Evolutionary conservation across 176 grass and related monocot genomes (phyloP).

Genomic region (Tillandsia leiboldiana): DNA sequence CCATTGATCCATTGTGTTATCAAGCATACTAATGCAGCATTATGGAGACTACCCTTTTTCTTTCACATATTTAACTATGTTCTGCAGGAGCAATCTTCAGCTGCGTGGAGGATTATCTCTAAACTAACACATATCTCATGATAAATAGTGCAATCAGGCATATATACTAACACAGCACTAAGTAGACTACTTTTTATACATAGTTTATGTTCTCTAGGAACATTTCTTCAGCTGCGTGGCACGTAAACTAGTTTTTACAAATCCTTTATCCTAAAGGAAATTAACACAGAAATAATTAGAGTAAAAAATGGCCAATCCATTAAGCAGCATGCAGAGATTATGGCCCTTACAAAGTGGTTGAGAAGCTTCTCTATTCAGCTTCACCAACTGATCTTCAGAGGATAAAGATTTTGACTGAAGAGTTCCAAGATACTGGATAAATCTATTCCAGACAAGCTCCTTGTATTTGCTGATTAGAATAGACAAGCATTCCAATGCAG

Average conservation of each 20-base stretch:
- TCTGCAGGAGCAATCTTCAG: too few species aligned
- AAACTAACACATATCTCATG: too few species aligned
- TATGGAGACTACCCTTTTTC: too few species aligned
- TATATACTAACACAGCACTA: too few species aligned
- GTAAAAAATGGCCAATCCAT: not conserved
- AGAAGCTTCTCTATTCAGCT: constrained; percentile 24
- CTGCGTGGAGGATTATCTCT: too few species aligned
- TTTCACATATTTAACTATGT: too few species aligned
- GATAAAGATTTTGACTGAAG: constrained; percentile 38
- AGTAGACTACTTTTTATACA: too few species aligned
- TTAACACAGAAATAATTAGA: not conserved
- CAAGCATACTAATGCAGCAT: too few species aligned
- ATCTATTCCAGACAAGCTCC: constrained; percentile 63
- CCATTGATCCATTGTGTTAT: too few species aligned
- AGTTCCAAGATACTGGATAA: constrained; percentile 42
- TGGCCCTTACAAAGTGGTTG: constrained; percentile 45
- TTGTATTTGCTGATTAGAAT: constrained; percentile 61
- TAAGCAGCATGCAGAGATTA: constrained; percentile 15
- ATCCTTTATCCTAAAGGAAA: not conserved
- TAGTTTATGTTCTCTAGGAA: too few species aligned
- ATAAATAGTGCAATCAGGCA: too few species aligned
- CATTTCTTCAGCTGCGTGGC: too few species aligned
- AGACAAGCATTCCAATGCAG: constrained; percentile 54
- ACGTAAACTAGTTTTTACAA: not conserved
- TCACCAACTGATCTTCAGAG: constrained; percentile 24